phyloP scores from a whole-genome alignment of 2,329 filamentous ascomycete genomes.

The Colletotrichum eleusines region DNA sequence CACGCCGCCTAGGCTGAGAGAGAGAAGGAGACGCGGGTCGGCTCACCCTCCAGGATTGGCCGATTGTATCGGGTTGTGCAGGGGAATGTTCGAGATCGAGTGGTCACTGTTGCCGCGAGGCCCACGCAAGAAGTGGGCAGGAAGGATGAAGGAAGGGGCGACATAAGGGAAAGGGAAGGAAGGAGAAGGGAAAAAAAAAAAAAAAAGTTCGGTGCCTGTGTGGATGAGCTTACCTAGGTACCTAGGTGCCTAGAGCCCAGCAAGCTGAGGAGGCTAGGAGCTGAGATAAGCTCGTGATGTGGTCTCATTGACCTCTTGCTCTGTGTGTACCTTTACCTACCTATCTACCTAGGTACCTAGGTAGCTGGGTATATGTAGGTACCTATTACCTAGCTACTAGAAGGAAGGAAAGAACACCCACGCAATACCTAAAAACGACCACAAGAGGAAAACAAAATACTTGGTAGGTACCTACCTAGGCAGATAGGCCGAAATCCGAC shows the following conservation, averaged over 20 bases:
- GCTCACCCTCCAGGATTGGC: conserved; percentile 20
- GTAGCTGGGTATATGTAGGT: no score
- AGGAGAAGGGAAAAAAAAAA: neutral
- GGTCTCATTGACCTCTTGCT: neutral
- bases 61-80: conserved; percentile 24
- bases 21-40: conserved; percentile 15
- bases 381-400: neutral
- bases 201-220: neutral
- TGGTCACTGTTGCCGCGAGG: neutral
- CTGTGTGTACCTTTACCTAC: neutral
- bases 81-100: conserved; percentile 35
- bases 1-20: neutral
- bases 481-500: neutral
- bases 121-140: conserved; percentile 9
- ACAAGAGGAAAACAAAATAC: neutral
- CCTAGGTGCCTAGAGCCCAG: no score
- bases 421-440: neutral
- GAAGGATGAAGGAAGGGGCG: neutral
- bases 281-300: neutral
- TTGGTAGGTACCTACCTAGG: no score
- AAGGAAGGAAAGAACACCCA: neutral
- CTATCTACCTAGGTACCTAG: neutral
- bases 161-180: no score
- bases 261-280: no score
- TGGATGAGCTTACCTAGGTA: no score